Evolutionary conservation across 805 yeast genomes (phyloP), one percentile per base, ranked within the genome.

Genomic region (Zygotorulaspora chibaensis): DNA sequence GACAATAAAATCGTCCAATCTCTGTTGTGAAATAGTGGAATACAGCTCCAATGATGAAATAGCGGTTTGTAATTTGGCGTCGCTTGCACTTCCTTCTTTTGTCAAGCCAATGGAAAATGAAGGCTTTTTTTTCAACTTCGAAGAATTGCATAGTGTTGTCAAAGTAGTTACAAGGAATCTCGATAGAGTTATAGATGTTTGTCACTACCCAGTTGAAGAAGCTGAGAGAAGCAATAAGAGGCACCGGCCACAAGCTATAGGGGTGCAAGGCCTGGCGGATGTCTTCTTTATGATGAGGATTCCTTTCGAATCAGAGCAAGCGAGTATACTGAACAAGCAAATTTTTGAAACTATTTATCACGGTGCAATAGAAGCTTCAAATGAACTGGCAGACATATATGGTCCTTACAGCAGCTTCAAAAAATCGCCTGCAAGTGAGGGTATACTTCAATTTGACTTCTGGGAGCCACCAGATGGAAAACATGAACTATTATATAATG

Each of bases 201-300:
- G 89, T 57, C 73, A 70, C 59, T 91, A 91, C 63, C 98, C 98
- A 2, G 81, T 86, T 15, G 79, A 75, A 34, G 84, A 79, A 54
- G 89, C 97, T 2, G 73, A 73, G 55, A 58, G 50, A 33, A 85
- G 96, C 18, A 91, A 91, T 69, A 65, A 77, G 70, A 80, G 79
- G 58, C 83, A 91, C 63, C 75, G 98, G 52, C 98, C 98, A 15
- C 77, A 91, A 55, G 96, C 97, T 6, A 70, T 91, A 30, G 98
- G 98, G 51, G 96, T 91, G 11, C 96, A 90, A 67, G 98, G 98
- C 42, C 73, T 91, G 40, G 96, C 97, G n/a, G 97, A 91, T 65
- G 74, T 82, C 0, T 91, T 90, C 65, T 76, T 87, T 73, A 73
- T 76, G 50, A 72, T 91, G 48, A 77, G 91, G 53, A 62, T 87